phyloP scores from a whole-genome alignment of 2,329 filamentous ascomycete species.

The Scortechinia acanthostroma region DNA sequence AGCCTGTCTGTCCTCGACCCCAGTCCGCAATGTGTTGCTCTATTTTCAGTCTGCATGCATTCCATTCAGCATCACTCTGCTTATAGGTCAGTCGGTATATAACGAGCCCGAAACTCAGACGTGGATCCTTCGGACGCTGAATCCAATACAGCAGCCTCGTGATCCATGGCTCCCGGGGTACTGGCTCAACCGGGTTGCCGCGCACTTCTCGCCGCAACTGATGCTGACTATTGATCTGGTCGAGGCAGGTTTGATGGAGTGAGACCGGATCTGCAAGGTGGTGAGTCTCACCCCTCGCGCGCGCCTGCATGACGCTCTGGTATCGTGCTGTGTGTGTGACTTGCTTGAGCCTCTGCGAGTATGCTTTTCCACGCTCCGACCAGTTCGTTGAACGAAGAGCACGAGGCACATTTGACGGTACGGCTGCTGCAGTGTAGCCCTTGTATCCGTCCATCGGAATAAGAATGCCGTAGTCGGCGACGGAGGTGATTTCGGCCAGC shows the following conservation, averaged over 20 bases:
- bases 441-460: constrained; percentile 14
- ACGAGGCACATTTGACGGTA: neutral
- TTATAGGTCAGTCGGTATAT: constrained; percentile 14
- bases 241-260: neutral
- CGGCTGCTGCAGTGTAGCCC: constrained; percentile 4
- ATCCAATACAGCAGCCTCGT: neutral
- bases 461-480: constrained; percentile 12
- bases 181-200: constrained; percentile 2
- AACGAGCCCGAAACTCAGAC: constrained; percentile 8
- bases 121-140: too few relatives aligned
- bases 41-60: constrained; percentile 9
- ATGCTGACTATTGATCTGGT: constrained; percentile 5
- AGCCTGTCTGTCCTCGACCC: constrained; percentile 11
- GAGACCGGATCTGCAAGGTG: too few relatives aligned
- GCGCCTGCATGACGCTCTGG: neutral
- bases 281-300: neutral
- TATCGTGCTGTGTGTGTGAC: too few relatives aligned
- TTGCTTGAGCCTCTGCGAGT: neutral
- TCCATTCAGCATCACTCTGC: constrained; percentile 12
- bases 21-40: constrained; percentile 12
- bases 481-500: neutral
- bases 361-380: neutral
- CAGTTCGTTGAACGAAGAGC: too few relatives aligned
- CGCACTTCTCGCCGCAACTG: constrained; percentile 1
- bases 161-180: neutral